Conservation (phyloP, 176 grass and related monocot species). For the Dendrocalamus sinicus region DNA sequence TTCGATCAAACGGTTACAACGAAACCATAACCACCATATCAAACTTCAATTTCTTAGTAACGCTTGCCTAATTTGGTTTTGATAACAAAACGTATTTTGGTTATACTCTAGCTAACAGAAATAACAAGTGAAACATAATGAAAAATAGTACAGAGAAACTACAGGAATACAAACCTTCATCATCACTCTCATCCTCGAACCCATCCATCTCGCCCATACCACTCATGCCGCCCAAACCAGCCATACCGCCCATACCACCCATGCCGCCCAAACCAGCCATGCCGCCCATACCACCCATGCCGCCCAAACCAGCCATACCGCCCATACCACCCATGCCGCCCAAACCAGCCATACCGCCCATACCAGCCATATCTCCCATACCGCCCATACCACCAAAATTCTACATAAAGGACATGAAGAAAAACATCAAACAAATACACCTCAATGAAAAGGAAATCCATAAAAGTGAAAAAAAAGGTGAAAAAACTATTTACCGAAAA, state of each 20-base stretch:
- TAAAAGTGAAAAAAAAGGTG: background rate
- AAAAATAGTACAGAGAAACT: background rate
- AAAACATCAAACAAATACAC: conserved; percentile 33
- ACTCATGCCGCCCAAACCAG: background rate
- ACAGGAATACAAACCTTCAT: conserved; percentile 68
- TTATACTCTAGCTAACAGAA: conserved; percentile 3
- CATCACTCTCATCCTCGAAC: conserved; percentile 76
- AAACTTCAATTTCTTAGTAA: conserved; percentile 3
- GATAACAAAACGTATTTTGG: background rate
- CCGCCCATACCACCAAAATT: conserved; percentile 72
- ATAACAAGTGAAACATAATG: background rate
- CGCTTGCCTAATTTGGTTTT: background rate
- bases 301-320: conserved; percentile 41
- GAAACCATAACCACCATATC: background rate
- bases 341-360: conserved; percentile 50
- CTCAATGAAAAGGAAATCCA: background rate
- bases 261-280: conserved; percentile 46
- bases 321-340: conserved; percentile 33
- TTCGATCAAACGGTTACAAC: background rate
- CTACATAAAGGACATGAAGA: conserved; percentile 55
- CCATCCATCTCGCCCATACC: conserved; percentile 59
- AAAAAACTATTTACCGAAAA: conserved; percentile 60
- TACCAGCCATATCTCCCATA: conserved; percentile 1
- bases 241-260: conserved; percentile 60
- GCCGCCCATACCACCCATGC: conserved; percentile 32